Evolutionary conservation across 495 filamentous ascomycete species (phyloP).

Genomic region (Hypoxylon cercidicola): DNA sequence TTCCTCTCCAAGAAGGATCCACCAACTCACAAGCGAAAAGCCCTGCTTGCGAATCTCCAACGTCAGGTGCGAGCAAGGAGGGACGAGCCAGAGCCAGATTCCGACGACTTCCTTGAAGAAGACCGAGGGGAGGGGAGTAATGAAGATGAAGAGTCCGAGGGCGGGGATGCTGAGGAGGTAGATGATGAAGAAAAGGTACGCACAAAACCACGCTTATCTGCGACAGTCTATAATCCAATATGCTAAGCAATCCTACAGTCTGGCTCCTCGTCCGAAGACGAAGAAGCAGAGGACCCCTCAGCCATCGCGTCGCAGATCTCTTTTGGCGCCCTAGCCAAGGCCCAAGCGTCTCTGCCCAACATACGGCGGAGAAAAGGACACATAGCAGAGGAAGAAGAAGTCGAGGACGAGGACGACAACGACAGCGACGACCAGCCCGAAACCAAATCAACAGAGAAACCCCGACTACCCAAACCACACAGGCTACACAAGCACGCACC

Average conservation of each 20-base stretch:
- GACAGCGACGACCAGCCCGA: slow-evolving; percentile 28
- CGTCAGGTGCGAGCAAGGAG: slow-evolving; percentile 68
- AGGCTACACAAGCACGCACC: slow-evolving; percentile 90
- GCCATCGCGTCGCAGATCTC: slow-evolving; percentile 67
- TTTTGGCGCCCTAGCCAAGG: slow-evolving; percentile 88
- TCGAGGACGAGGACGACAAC: slow-evolving; percentile 25
- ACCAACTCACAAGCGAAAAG: slow-evolving; percentile 33
- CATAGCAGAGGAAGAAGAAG: slow-evolving; percentile 42
- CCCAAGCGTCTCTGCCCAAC: slow-evolving; percentile 71
- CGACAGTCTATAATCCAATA: neutral
- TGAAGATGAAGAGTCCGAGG: slow-evolving; percentile 45
- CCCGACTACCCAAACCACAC: slow-evolving; percentile 39
- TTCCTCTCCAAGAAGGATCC: slow-evolving; percentile 13
- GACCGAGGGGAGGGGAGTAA: slow-evolving; percentile 47
- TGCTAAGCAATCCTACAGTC: slow-evolving; percentile 16
- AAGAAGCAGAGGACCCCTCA: slow-evolving; percentile 51
- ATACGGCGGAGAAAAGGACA: slow-evolving; percentile 45
- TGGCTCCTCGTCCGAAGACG: slow-evolving; percentile 37
- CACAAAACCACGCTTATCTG: neutral
- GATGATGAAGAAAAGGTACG: slow-evolving; percentile 29
- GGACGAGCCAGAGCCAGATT: slow-evolving; percentile 66
- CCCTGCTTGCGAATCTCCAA: slow-evolving; percentile 55
- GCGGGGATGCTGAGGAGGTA: slow-evolving; percentile 40
- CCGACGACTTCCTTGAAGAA: slow-evolving; percentile 46
- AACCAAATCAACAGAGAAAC: slow-evolving; percentile 35